Evolutionary conservation across 2,329 filamentous ascomycete genomes (phyloP).

Genomic region (Ceratocystis colombiana): DNA sequence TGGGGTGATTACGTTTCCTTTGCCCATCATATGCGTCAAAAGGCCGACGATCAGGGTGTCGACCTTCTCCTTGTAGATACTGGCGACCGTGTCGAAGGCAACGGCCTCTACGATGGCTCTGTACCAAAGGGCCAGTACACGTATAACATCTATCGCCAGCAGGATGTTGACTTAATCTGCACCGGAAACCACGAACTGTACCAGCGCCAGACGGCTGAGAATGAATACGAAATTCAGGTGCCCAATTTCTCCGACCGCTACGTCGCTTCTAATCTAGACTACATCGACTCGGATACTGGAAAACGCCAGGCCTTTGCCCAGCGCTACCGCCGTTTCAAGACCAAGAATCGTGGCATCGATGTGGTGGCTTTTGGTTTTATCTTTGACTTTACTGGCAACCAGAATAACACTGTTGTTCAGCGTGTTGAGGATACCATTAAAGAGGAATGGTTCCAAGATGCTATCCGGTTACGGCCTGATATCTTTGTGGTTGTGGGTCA

Average conservation of each 20-base stretch:
- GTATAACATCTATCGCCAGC: slow-evolving; percentile 74
- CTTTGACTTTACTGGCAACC: slow-evolving; percentile 85
- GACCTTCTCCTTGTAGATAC: slow-evolving; percentile 94
- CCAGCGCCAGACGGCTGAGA: slow-evolving; percentile 62
- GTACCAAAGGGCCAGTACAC: slow-evolving; percentile 79
- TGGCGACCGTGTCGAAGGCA: slow-evolving; percentile 86
- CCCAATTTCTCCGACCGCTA: slow-evolving; percentile 74
- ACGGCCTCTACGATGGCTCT: slow-evolving; percentile 86
- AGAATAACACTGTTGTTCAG: slow-evolving; percentile 80
- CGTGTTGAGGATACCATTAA: slow-evolving; percentile 69
- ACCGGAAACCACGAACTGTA: slow-evolving; percentile 96
- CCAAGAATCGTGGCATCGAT: slow-evolving; percentile 74
- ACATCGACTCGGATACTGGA: slow-evolving; percentile 61
- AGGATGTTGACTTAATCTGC: slow-evolving; percentile 73
- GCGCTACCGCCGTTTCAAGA: slow-evolving; percentile 80
- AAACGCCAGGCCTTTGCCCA: slow-evolving; percentile 65
- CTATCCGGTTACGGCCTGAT: slow-evolving; percentile 74
- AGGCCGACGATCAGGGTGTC: slow-evolving; percentile 64
- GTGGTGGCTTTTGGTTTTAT: slow-evolving; percentile 88
- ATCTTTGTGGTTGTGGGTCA: slow-evolving; percentile 81
- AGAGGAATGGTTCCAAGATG: slow-evolving; percentile 79
- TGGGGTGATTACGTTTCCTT: slow-evolving; percentile 99
- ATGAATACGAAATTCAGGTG: slow-evolving; percentile 70
- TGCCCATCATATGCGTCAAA: slow-evolving; percentile 65
- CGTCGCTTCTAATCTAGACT: slow-evolving; percentile 86